phyloP scores from a whole-genome alignment of 495 filamentous ascomycete species.

The Sporormia fimetaria region DNA sequence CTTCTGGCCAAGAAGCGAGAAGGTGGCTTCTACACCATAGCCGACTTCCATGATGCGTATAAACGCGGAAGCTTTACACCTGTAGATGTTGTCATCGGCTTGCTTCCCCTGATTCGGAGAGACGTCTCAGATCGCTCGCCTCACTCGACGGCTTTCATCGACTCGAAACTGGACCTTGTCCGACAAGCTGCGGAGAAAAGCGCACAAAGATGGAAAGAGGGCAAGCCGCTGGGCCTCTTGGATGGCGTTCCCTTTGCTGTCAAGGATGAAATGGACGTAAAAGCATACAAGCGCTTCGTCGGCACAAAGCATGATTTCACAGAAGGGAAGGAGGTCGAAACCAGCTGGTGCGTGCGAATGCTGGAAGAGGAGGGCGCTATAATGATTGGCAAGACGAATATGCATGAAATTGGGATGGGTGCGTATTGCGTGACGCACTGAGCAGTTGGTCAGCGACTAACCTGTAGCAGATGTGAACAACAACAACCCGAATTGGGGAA shows the following conservation, averaged over 20 bases:
- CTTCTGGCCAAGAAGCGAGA: conserved; percentile 23
- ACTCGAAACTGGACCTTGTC: conserved; percentile 47
- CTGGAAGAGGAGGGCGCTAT: conserved; percentile 70
- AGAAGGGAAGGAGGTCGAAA: conserved; percentile 39
- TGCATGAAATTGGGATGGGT: conserved; percentile 83
- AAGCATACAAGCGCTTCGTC: conserved; percentile 57
- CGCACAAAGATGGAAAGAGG: conserved; percentile 55
- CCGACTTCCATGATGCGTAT: conserved; percentile 70
- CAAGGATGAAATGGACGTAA: conserved; percentile 73
- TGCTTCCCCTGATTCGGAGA: conserved; percentile 58
- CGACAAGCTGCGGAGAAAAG: conserved; percentile 58
- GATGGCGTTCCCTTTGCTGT: conserved; percentile 82
- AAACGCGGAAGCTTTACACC: conserved; percentile 58
- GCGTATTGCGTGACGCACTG: conserved; percentile 15
- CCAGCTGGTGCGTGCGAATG: conserved; percentile 64
- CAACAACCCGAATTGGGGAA: conserved; percentile 71
- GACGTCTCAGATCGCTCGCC: conserved; percentile 38
- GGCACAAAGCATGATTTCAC: conserved; percentile 36
- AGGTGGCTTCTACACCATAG: conserved; percentile 46
- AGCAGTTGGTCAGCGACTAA: neutral
- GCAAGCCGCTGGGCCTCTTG: conserved; percentile 51
- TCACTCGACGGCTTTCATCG: conserved; percentile 60
- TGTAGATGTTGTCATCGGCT: conserved; percentile 50
- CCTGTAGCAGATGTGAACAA: conserved; percentile 55
- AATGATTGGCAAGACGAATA: conserved; percentile 73